phyloP scores from a whole-genome alignment of 495 filamentous ascomycete genomes.

The Xylaria nigripes region DNA sequence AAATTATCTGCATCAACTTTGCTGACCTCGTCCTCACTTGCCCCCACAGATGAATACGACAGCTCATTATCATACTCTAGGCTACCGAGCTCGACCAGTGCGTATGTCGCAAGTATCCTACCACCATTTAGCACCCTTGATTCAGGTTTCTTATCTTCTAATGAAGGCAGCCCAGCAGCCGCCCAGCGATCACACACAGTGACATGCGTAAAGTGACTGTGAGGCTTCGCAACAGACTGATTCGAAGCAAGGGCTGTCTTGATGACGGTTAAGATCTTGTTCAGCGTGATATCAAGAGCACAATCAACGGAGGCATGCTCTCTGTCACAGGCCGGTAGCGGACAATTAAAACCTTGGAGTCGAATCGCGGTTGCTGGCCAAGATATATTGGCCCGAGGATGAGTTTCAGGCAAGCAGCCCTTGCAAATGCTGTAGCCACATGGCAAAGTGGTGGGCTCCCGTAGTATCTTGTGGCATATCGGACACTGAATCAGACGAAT shows the following conservation, averaged over 20 bases:
- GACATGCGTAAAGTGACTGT: constrained; percentile 25
- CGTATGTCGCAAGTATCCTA: constrained; percentile 51
- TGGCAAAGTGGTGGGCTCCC: constrained; percentile 64
- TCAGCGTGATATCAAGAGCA: constrained; percentile 64
- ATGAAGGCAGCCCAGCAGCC: constrained; percentile 33
- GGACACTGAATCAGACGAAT: constrained; percentile 67
- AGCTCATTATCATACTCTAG: constrained; percentile 21
- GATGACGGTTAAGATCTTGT: constrained; percentile 52
- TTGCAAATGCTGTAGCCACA: constrained; percentile 77
- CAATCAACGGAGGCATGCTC: constrained; percentile 75
- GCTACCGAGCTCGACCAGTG: constrained; percentile 18
- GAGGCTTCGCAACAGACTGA: constrained; percentile 19
- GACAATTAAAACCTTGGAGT: constrained; percentile 61
- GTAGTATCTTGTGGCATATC: constrained; percentile 61
- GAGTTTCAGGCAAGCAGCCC: constrained; percentile 59
- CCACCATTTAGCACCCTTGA: constrained; percentile 40
- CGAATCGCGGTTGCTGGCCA: constrained; percentile 61
- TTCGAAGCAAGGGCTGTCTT: constrained; percentile 34
- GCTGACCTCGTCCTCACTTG: constrained; percentile 29
- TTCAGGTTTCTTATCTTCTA: constrained; percentile 25
- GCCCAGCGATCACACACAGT: constrained; percentile 36
- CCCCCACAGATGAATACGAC: constrained; percentile 38
- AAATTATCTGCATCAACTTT: constrained; percentile 45
- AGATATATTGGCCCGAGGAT: constrained; percentile 57
- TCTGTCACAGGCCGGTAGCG: constrained; percentile 53